Base-by-base conservation (phyloP, 148 eudicot genomes). In the Rhododendron ferrugineum region DNA sequence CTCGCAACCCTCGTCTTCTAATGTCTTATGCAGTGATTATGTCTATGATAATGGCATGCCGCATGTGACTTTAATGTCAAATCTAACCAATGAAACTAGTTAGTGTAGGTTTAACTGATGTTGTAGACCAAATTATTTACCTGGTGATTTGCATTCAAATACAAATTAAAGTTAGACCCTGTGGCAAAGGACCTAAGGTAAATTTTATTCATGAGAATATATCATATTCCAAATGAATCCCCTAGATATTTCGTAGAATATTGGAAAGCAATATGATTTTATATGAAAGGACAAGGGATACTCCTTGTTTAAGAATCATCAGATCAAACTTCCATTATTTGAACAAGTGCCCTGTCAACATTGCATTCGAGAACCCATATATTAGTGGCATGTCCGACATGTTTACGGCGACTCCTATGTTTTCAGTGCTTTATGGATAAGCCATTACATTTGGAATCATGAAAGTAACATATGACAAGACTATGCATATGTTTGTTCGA, bases 21-120 rank as follows among this genome's bases (percentile, higher is more conserved):
- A 94, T 90, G 89, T 93, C 70, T 88, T 96, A 56, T 94, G 95
- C 89, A 85, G 81, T 89, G 93, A 87, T 80, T 93, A 89, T 86
- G 66, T 93, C 66, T 88, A 86, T 37, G 42, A 37, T 6, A 37
- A 37, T 37, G 95, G 98, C 88, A 88, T n/a, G n/a, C n/a, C n/a
- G n/a, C n/a, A n/a, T 83, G 90, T 82, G 62, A 49, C 68, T 82
- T 30, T 66, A 23, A 5, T 46, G 34, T 15, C 47, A 74, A 60
- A 70, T 37, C 40, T 37, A 37, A 37, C 40, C 5, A 37, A 37
- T 37, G 40, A 37, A 37, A 37, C 40, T 37, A 37, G 40, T 37
- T 37, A 37, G 40, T 64, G 72, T 64, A 23, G 6, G 72, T 23
- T 64, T 23, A 64, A 64, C 72, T 23, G 32, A 23, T 64, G 28